Evolutionary conservation across 495 filamentous ascomycete species (phyloP).

Genomic region (Penicillium herquei): DNA sequence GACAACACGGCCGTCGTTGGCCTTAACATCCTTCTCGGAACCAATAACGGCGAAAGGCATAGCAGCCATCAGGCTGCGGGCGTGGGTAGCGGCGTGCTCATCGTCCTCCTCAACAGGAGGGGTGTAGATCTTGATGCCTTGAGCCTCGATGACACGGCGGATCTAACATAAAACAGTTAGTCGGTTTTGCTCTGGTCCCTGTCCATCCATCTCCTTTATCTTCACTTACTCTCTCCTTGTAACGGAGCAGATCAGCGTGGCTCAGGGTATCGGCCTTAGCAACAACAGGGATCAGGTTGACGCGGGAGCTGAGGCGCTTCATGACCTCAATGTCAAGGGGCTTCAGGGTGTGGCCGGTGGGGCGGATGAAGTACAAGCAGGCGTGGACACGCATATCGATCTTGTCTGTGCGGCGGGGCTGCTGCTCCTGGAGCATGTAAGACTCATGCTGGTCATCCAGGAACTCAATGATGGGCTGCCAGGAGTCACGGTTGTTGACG

Average conservation of each 20-base stretch:
- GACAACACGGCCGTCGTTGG: constrained; percentile 87
- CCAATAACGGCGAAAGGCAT: constrained; percentile 99
- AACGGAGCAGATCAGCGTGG: constrained; percentile 82
- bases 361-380: constrained; percentile 98
- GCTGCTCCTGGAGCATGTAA: constrained; percentile 99
- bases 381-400: constrained; percentile 98
- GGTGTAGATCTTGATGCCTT: constrained; percentile 99
- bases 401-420: constrained; percentile 95
- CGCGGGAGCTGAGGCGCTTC: constrained; percentile 95
- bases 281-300: constrained; percentile 97
- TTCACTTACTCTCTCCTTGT: constrained; percentile 80
- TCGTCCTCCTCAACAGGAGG: constrained; percentile 97
- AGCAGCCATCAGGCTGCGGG: constrained; percentile 86
- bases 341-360: constrained; percentile 97
- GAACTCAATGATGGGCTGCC: constrained; percentile 99
- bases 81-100: constrained; percentile 90
- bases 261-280: constrained; percentile 98
- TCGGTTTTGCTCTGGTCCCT: neutral
- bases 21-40: constrained; percentile 98
- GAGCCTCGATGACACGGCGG: constrained; percentile 90
- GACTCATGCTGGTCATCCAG: constrained; percentile 99
- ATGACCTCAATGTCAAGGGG: constrained; percentile 99
- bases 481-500: constrained; percentile 99
- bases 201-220: neutral
- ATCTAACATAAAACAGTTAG: constrained; percentile 55